A percentile compares a stretch with the other conserved stretches of the same genome.
Conservation (phyloP, 371 early-diverging fungal species). For the Mortierella sp. region DNA sequence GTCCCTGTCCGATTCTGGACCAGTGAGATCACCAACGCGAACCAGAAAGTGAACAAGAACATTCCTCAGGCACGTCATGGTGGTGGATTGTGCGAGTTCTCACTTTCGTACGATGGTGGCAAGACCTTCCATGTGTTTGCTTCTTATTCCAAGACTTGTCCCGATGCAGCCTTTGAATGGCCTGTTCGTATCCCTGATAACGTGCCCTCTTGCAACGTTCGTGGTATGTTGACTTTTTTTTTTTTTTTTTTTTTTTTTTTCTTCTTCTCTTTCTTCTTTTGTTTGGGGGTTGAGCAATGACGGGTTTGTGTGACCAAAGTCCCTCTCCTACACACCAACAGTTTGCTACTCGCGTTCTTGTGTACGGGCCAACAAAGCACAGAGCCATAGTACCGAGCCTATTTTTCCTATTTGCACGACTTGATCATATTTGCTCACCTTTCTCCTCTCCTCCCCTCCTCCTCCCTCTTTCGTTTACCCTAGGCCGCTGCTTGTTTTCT, state of each 20-base stretch:
- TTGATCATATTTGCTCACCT: too few relatives aligned
- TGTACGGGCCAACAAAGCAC: too few relatives aligned
- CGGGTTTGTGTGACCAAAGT: too few relatives aligned
- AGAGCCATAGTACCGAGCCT: too few relatives aligned
- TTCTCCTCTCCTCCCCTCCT: too few relatives aligned
- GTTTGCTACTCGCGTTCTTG: too few relatives aligned
- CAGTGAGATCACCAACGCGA: conserved; percentile 10
- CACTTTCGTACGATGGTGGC: conserved; percentile 68
- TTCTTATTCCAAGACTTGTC: not conserved
- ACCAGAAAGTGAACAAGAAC: conserved; percentile 5
- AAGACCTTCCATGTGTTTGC: conserved; percentile 62
- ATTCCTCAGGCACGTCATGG: conserved; percentile 33
- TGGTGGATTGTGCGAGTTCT: conserved; percentile 72
- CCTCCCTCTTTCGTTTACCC: not conserved
- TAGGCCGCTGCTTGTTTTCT: conserved; percentile 40
- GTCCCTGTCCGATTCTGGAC: conserved; percentile 49
- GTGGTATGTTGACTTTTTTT: conserved; percentile 13
- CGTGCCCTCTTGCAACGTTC: conserved; percentile 34
- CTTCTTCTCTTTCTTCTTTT: too few relatives aligned
- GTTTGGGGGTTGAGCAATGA: too few relatives aligned
- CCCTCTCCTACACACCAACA: too few relatives aligned
- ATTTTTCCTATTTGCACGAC: too few relatives aligned
- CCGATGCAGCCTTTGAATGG: conserved; percentile 27
- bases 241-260: not conserved
- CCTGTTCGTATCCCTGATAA: conserved; percentile 41